Evolutionary conservation across 2,329 filamentous ascomycete genomes (phyloP), one percentile per base, ranked within the genome.

Genomic region (Cladosporium cucumerinum): DNA sequence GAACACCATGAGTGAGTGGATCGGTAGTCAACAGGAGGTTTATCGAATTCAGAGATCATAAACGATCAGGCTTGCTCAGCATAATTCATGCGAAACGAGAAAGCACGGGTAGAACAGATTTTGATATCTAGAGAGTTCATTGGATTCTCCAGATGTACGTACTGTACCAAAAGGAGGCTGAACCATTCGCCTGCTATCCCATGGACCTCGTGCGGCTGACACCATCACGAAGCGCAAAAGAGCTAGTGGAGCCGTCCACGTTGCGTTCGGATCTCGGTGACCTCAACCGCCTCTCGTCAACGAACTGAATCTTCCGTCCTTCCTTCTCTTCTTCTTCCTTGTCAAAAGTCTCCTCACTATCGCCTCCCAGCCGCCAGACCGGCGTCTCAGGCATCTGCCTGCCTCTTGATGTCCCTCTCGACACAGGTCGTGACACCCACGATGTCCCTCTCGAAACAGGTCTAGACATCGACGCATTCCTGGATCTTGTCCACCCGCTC

Each of bases 271-370:
- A 28, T 51, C 52, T 55, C 2, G 54, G 54, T 36, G 54, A 57
- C 11, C 55, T 46, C 34, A 26, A 5, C 3, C 28, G 25, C 14
- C 21, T 43, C 16, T 43, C 55, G 8, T 58, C 55, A 12, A 58
- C 4, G 3, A 58, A 58, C 7, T 58, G 32, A 10, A 58, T 58
- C 55, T 25, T 43, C 21, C 34, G 55, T 14, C 34, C 34, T 46
- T 58, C 55, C 16, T 58, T 58, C 55, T 58, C 36, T 58, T 46
- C 21, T 10, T 28, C 32, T 16, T 46, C 58, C 58, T 51, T 61
- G n/a, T 46, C 39, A 23, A 51, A 4, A 4, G 58, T 34, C 18
- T 49, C 57, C 26, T 58, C 55, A n/a, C 26, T 51, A 26, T 23
- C 28, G 21, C 34, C 58, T 11, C 58, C n/a, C 28, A 61, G 26